Percentiles rank a stretch among this genome's conserved stretches.
phyloP scores from a whole-genome alignment of 306 rosid species.

The Echinosophora koreensis region DNA sequence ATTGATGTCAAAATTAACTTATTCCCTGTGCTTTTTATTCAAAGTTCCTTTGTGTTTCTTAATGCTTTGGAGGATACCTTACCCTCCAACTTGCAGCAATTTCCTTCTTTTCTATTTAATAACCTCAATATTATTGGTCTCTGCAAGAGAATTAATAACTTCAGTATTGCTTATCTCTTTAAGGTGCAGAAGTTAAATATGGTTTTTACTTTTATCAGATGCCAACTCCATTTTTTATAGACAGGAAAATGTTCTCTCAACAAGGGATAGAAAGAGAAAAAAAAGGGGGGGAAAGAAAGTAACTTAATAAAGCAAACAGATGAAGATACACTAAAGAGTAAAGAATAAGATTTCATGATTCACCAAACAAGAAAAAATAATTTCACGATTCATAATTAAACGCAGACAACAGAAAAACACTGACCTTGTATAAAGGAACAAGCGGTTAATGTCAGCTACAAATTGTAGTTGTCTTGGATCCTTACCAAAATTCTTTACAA shows the following conservation, averaged over 20 bases:
- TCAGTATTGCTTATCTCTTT: background rate
- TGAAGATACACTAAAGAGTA: background rate
- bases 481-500: slow-evolving; percentile 81
- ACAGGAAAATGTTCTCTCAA: slow-evolving; percentile 7
- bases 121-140: background rate
- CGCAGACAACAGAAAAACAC: slow-evolving; percentile 24
- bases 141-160: background rate
- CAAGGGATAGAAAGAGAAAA: background rate
- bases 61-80: background rate
- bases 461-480: slow-evolving; percentile 76
- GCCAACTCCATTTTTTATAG: slow-evolving; percentile 12
- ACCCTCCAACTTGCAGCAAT: background rate
- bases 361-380: background rate
- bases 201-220: background rate
- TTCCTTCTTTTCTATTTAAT: background rate
- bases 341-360: background rate
- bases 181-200: background rate
- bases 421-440: slow-evolving; percentile 87
- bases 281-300: background rate
- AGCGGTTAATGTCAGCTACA: slow-evolving; percentile 80
- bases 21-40: background rate
- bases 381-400: slow-evolving; percentile 15
- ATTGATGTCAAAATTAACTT: background rate
- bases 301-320: background rate
- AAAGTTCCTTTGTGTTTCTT: background rate